A percentile compares a stretch with the other conserved stretches of the same genome.
Conservation (phyloP, 83 land plant genomes). For the Diphasiastrum complanatum region DNA sequence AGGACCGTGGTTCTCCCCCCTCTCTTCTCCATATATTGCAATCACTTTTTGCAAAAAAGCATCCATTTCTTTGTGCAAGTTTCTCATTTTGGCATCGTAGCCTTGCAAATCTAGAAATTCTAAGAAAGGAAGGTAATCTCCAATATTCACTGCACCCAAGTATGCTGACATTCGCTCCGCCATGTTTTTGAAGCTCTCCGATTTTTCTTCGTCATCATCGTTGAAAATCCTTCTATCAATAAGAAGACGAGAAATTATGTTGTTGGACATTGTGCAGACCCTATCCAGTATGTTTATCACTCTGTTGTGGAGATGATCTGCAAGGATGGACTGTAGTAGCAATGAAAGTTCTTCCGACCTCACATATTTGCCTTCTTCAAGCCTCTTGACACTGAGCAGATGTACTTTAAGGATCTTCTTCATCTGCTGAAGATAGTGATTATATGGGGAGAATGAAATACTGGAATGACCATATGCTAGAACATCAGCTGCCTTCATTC, state of each 20-base stretch:
- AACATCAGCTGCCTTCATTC: neutral
- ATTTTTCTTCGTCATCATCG: neutral
- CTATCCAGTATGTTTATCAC: too few relatives aligned
- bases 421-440: too few relatives aligned
- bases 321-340: too few relatives aligned
- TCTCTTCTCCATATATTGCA: neutral
- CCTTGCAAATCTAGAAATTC: conserved; percentile 5
- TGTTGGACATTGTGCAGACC: neutral
- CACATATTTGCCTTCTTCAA: too few relatives aligned
- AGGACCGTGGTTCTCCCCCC: neutral
- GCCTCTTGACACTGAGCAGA: too few relatives aligned
- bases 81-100: neutral
- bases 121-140: conserved; percentile 13
- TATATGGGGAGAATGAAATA: too few relatives aligned
- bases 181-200: conserved; percentile 5
- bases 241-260: neutral
- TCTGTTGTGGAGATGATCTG: too few relatives aligned
- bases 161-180: neutral
- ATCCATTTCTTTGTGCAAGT: neutral
- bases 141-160: neutral
- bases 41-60: conserved; percentile 4
- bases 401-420: too few relatives aligned
- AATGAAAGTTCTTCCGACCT: too few relatives aligned
- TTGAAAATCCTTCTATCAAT: neutral
- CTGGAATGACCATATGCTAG: neutral